Evolutionary conservation across 768 basidiomycete genomes (phyloP), one percentile per base, ranked within the genome.

Genomic region (Russula compacta): DNA sequence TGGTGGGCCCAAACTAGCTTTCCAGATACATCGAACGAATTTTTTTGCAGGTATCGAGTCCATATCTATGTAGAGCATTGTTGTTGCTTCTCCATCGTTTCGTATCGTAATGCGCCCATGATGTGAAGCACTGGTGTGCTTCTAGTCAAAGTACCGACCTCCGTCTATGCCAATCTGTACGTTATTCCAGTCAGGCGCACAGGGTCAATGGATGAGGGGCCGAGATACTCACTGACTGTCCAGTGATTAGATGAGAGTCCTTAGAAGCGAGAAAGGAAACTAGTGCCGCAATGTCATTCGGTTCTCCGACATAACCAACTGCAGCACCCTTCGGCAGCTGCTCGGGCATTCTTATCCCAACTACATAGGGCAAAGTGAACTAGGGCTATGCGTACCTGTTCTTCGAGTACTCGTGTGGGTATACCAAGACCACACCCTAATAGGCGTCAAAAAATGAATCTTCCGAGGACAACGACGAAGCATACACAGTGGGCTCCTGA

Each of bases 231-330:
- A 66, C 64, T 12, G 64, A 38, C 10, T 65, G 65, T 8, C 73
- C 73, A 0, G 73, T 73, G 11, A 73, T 69, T 46, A 69, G 72
- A 11, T 56, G 42, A 3, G 73, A 67, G 19, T 71, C 67, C 44
- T 68, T 66, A 10, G 70, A 69, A 6, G 71, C 73, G 33, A 74
- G 65, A 64, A 72, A 74, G 8, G 72, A 70, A 1, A 74, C 73
- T 5, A 74, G 35, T 9, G 54, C 56, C 1, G 73, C 71, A 32
- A 74, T 61, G 43, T 74, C 68, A 9, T 60, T 49, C 0, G 71
- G 60, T 8, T 56, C 62, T 17, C 68, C 67, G 53, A 69, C 59
- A 21, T 59, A 48, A 6, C 68, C 67, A 14, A 68, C 60, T 15
- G 69, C 66, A 0, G 65, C 59, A 48, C 38, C 10, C 46, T 67